Percentiles rank a stretch among this genome's conserved stretches.
phyloP scores from a whole-genome alignment of 768 basidiomycete genomes.

The Hygrophoropsis aurantiaca region DNA sequence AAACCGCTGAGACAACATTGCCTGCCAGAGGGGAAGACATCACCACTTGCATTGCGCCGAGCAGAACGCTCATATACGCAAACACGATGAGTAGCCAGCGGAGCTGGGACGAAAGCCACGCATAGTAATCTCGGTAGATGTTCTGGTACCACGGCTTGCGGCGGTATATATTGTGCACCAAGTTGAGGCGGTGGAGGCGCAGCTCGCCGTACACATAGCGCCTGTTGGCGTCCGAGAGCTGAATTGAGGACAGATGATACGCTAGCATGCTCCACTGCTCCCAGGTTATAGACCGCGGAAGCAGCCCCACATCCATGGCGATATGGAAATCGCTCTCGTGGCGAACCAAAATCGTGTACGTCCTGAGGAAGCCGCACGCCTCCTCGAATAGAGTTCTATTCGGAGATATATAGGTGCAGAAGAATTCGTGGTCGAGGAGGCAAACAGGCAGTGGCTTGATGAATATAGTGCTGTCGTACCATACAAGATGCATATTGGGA shows the following conservation, averaged over 20 bases:
- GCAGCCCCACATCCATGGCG: constrained; percentile 1
- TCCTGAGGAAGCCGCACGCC: constrained; percentile 5
- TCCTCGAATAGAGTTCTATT: not conserved
- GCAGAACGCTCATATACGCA: constrained; percentile 5
- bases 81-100: constrained; percentile 4
- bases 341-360: constrained; percentile 4
- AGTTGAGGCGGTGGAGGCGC: constrained; percentile 8
- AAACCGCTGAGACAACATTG: not conserved
- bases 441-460: constrained; percentile 6
- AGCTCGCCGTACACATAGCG: constrained; percentile 11
- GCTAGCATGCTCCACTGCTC: constrained; percentile 4
- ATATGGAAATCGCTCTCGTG: constrained; percentile 8
- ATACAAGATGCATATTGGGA: constrained; percentile 7
- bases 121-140: constrained; percentile 6
- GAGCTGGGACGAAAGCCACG: constrained; percentile 6
- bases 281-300: constrained; percentile 2
- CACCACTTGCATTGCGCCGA: constrained; percentile 7
- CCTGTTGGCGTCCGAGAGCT: not conserved
- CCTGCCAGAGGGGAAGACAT: not conserved
- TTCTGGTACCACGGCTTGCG: constrained; percentile 7
- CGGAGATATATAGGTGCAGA: not conserved
- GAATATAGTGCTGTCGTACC: constrained; percentile 9
- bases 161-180: constrained; percentile 4
- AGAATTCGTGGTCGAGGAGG: constrained; percentile 6
- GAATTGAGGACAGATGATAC: not conserved